Percentiles rank a stretch among this genome's conserved stretches.
Evolutionary conservation across 768 basidiomycete species (phyloP).

Genomic region (Amanita jacksonii): DNA sequence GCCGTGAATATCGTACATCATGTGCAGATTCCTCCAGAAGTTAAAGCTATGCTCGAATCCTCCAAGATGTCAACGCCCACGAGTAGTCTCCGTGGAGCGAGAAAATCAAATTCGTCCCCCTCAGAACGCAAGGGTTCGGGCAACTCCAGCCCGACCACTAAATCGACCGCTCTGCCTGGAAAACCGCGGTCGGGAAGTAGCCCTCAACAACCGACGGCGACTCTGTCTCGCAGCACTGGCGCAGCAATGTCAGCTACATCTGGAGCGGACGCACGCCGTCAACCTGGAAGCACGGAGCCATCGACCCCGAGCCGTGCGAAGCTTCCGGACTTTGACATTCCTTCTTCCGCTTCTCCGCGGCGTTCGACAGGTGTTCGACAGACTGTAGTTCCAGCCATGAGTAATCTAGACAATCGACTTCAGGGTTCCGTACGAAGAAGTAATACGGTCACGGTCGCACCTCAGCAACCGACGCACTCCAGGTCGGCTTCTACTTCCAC

Average conservation of each 20-base stretch:
- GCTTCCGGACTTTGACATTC: conserved; percentile 46
- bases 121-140: conserved; percentile 39
- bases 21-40: conserved; percentile 62
- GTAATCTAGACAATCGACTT: conserved; percentile 25
- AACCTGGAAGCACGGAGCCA: conserved; percentile 30
- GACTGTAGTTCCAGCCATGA: conserved; percentile 23
- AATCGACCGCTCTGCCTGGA: conserved; percentile 23
- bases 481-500: conserved; percentile 11
- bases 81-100: conserved; percentile 1
- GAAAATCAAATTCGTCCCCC: conserved; percentile 22
- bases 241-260: conserved; percentile 34
- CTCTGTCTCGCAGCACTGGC: conserved; percentile 30
- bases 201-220: conserved; percentile 37
- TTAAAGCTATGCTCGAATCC: conserved; percentile 60
- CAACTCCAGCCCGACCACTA: conserved; percentile 32
- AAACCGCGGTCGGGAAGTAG: conserved; percentile 47
- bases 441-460: not conserved
- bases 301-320: conserved; percentile 51
- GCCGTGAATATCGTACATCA: conserved; percentile 69
- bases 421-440: conserved; percentile 9
- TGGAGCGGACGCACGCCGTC: conserved; percentile 43
- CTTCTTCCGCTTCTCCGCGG: conserved; percentile 36
- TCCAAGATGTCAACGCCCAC: conserved; percentile 22
- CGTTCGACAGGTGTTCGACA: conserved; percentile 30
- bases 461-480: not conserved